A percentile compares a stretch with the other conserved stretches of the same genome.
Conservation (phyloP, 2,329 filamentous ascomycete genomes). For the Cercospora zeina region DNA sequence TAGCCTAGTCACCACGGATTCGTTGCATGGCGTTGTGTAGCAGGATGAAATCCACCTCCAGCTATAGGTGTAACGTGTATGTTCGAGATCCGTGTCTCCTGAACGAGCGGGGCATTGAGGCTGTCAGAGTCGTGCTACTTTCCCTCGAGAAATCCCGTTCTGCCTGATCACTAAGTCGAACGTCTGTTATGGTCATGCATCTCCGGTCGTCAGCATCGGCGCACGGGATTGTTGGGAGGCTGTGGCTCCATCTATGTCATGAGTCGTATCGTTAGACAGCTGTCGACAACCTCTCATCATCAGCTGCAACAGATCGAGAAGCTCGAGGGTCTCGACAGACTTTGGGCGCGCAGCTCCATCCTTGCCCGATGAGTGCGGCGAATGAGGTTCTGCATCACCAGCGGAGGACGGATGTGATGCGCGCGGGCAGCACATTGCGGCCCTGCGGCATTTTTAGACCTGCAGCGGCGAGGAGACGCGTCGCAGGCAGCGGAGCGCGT, state of each 20-base stretch:
- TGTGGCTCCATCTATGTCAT: background rate
- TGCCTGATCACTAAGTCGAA: too few species aligned
- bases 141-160: too few species aligned
- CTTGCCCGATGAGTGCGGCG: background rate
- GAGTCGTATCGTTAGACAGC: background rate
- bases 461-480: conserved; percentile 5
- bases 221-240: background rate
- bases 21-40: too few species aligned
- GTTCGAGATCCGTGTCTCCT: too few species aligned
- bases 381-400: conserved; percentile 5
- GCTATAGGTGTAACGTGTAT: too few species aligned
- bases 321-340: conserved; percentile 6
- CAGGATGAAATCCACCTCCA: too few species aligned
- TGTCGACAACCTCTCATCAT: background rate
- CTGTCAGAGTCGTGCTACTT: too few species aligned
- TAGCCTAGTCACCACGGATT: too few species aligned
- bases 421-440: too few species aligned
- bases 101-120: too few species aligned
- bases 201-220: background rate
- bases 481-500: background rate
- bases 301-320: conserved; percentile 13
- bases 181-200: too few species aligned
- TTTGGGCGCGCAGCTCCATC: conserved; percentile 13
- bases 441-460: conserved; percentile 7
- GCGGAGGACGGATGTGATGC: background rate